Percentiles rank a stretch among this genome's conserved stretches.
These are phyloP conservation scores for Porogramme epimiltina DNA, from an alignment of 1,284 basidiomycete genomes.

Conservation along the genomic window DNA sequence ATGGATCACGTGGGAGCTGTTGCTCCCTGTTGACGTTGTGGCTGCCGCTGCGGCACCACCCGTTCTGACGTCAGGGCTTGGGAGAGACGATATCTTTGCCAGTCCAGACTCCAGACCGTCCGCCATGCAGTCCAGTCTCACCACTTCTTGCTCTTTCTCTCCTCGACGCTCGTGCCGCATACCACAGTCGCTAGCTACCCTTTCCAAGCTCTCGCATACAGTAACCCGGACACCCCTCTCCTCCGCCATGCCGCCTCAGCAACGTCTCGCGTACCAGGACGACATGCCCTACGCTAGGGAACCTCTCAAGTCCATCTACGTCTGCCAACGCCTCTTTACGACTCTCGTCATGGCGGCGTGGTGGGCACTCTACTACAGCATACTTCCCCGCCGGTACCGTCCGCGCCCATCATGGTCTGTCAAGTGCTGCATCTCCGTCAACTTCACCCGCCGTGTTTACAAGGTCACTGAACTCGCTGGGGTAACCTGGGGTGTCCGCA, in stretches of 20 bases:
- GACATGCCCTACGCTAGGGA: slow-evolving; percentile 43
- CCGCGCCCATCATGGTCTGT: slow-evolving; percentile 51
- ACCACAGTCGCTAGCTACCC: neutral
- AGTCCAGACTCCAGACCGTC: neutral
- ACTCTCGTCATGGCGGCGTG: slow-evolving; percentile 46
- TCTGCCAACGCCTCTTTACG: slow-evolving; percentile 46
- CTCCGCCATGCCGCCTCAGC: slow-evolving; percentile 10
- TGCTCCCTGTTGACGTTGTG: neutral
- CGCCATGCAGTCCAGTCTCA: neutral
- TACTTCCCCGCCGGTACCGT: slow-evolving; percentile 42
- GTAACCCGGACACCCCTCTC: neutral
- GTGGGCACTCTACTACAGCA: slow-evolving; percentile 44
- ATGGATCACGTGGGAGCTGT: neutral
- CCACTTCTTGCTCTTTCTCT: neutral
- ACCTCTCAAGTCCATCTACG: slow-evolving; percentile 49
- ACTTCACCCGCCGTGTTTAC: slow-evolving; percentile 52
- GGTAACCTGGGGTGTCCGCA: slow-evolving; percentile 51
- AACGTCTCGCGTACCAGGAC: slow-evolving; percentile 21
- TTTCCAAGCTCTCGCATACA: neutral
- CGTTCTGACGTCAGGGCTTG: neutral
- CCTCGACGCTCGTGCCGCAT: neutral
- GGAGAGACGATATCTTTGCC: neutral
- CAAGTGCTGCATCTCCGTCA: slow-evolving; percentile 48
- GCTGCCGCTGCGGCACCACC: no score
- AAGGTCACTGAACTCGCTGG: slow-evolving; percentile 54